Base-by-base conservation (phyloP, 2,329 filamentous ascomycete species). In the Colletotrichum gloeosporioides region DNA sequence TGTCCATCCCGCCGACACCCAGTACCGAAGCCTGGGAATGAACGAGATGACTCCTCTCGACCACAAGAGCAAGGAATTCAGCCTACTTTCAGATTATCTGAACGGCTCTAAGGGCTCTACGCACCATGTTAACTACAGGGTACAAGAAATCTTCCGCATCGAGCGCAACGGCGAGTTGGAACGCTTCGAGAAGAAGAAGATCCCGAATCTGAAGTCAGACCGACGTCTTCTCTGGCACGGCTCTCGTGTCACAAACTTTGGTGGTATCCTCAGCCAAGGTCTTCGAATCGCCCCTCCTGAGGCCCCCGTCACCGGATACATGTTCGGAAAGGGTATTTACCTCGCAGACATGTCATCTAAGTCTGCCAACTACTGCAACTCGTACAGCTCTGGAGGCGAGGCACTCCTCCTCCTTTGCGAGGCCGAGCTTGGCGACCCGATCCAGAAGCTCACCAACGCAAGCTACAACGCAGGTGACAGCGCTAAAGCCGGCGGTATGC, bases 321-420 rank as follows among this genome's bases (percentile, higher is more conserved):
- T 96, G 94, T 98, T 98, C 79, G 95, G 94, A 73, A 98, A 98
- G 84, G 95, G 95, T 61, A 94, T 98, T 63, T 98, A 98, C 82
- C 90, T 98, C 3, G 95, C 95, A 4, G 95, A 98, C 80, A 96
- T 96, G 89, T 94, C 92, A 0, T 94, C 91, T 82, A 98, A 98
- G 85, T 95, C 93, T 3, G 95, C 95, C 18, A 92, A 92, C 80
- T 98, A 98, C 86, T 97, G 95, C 82, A 90, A 84, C 69, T 82
- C 91, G 0, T 82, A 85, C 78, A 89, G 87, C 76, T 94, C 93
- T n/a, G 90, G 89, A n/a, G 90, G 91, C 25, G 91, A 92, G 27
- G 95, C 93, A 0, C 87, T 98, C 4, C 87, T 98, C 6, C 89
- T 98, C 22, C 92, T 98, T 2, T 98, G 95, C 80, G 95, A 98